Percentiles rank a stretch among this genome's conserved stretches.
Conservation (phyloP, 2,329 filamentous ascomycete genomes). For the Dactylellina sp. region DNA sequence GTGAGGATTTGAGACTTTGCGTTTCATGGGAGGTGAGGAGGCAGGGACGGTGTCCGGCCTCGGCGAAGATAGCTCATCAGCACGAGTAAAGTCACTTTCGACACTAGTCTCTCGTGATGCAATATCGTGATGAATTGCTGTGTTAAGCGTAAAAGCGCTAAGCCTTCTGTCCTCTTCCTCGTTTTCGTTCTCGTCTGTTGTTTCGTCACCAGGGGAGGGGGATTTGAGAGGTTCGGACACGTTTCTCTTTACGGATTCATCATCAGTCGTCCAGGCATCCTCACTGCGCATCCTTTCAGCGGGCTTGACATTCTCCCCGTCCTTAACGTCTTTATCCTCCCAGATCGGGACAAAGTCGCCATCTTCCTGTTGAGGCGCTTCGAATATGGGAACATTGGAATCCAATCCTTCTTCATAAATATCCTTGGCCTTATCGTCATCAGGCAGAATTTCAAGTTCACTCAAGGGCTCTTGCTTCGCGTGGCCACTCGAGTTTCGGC, state of each 20-base stretch:
- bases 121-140: conserved; percentile 47
- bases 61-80: conserved; percentile 22
- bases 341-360: conserved; percentile 45
- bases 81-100: conserved; percentile 19
- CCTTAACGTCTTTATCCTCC: conserved; percentile 45
- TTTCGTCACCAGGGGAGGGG: conserved; percentile 1
- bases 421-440: conserved; percentile 26
- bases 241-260: conserved; percentile 24
- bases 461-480: conserved; percentile 50
- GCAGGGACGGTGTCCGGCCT: conserved; percentile 10
- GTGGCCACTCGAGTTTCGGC: conserved; percentile 40
- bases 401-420: conserved; percentile 45
- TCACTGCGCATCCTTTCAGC: conserved; percentile 32
- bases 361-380: conserved; percentile 27
- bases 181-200: conserved; percentile 20
- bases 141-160: conserved; percentile 48
- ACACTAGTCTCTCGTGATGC: conserved; percentile 40
- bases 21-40: conserved; percentile 16
- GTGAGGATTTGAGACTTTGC: conserved; percentile 39
- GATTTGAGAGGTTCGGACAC: conserved; percentile 4
- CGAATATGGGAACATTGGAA: conserved; percentile 40
- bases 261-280: conserved; percentile 50
- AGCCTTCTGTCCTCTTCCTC: conserved; percentile 37
- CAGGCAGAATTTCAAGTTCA: conserved; percentile 39
- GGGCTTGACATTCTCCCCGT: conserved; percentile 26